A percentile compares a stretch with the other conserved stretches of the same genome.
Evolutionary conservation across 1,139 yeast genomes (phyloP).

Genomic region (Lodderomyces parapsilosis): DNA sequence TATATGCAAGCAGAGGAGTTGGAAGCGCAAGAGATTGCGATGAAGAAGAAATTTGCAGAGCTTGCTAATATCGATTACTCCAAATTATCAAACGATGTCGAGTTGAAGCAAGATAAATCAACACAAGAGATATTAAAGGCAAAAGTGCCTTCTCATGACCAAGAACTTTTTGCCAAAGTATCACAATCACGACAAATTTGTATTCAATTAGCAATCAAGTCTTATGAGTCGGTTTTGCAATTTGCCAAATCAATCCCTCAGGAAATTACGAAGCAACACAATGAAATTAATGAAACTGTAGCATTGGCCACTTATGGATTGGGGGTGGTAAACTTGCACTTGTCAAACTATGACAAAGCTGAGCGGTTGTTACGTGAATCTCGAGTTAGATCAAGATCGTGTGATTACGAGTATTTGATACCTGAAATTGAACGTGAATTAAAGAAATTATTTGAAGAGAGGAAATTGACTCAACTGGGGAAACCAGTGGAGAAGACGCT

Average conservation of each 20-base stretch:
- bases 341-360: constrained; percentile 55
- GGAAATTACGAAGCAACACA: constrained; percentile 20
- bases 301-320: constrained; percentile 83
- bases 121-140: constrained; percentile 7
- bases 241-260: constrained; percentile 52
- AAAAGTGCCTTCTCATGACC: constrained; percentile 14
- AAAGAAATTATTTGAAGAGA: constrained; percentile 44
- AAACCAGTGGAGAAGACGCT: constrained; percentile 8
- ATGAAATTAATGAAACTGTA: constrained; percentile 51
- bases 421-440: constrained; percentile 67
- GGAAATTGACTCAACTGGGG: constrained; percentile 10
- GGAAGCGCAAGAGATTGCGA: constrained; percentile 48
- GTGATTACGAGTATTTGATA: constrained; percentile 64
- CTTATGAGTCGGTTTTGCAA: constrained; percentile 54
- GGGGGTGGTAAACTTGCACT: constrained; percentile 73
- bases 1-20: constrained; percentile 70
- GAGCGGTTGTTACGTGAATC: constrained; percentile 67
- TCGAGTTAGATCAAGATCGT: constrained; percentile 64
- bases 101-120: constrained; percentile 6
- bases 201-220: constrained; percentile 41
- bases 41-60: constrained; percentile 23
- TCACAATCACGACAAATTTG: constrained; percentile 37
- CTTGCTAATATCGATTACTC: constrained; percentile 24
- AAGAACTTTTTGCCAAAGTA: constrained; percentile 13
- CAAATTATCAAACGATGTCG: constrained; percentile 15